Percentiles rank a stretch among this genome's conserved stretches.
These are phyloP conservation scores for Phytophthora vignae DNA, from an alignment of 352 stramenopile species.

Conservation along the genomic window DNA sequence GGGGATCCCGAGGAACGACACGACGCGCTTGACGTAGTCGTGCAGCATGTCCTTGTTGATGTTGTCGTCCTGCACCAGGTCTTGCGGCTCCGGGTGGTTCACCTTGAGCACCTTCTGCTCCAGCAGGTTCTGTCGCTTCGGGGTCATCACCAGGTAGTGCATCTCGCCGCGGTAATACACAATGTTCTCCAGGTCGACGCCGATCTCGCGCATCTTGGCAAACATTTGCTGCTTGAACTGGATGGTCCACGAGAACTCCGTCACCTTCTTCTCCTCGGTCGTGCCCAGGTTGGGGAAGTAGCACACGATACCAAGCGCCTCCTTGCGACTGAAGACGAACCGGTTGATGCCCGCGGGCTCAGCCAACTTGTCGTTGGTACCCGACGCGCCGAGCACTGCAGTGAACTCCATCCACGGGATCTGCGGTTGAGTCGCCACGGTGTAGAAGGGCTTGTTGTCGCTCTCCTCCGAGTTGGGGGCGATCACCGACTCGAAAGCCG, in stretches of 20 bases:
- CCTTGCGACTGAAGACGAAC: conserved; percentile 84
- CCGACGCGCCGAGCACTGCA: conserved; percentile 67
- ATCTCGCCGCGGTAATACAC: conserved; percentile 90
- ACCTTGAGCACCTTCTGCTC: conserved; percentile 75
- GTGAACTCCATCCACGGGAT: conserved; percentile 86
- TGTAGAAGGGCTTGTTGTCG: conserved; percentile 74
- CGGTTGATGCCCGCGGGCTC: conserved; percentile 73
- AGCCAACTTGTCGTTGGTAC: conserved; percentile 76
- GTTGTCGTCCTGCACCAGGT: conserved; percentile 76
- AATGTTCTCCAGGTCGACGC: conserved; percentile 84
- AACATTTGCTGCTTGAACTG: conserved; percentile 91
- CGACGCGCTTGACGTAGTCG: conserved; percentile 72
- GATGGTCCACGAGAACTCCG: conserved; percentile 87
- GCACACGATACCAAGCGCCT: conserved; percentile 84
- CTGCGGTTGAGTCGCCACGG: conserved; percentile 73
- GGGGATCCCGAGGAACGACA: conserved; percentile 78
- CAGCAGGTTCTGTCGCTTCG: conserved; percentile 80
- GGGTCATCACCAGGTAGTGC: conserved; percentile 90
- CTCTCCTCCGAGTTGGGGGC: conserved; percentile 60
- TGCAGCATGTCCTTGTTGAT: conserved; percentile 65
- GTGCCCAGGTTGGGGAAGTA: conserved; percentile 82
- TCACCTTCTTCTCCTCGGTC: conserved; percentile 79
- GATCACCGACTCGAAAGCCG: conserved; percentile 66
- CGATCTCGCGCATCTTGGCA: conserved; percentile 74
- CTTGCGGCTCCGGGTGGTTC: conserved; percentile 67